Conservation (phyloP, 1,139 yeast species). For the Candida dubliniensis region DNA sequence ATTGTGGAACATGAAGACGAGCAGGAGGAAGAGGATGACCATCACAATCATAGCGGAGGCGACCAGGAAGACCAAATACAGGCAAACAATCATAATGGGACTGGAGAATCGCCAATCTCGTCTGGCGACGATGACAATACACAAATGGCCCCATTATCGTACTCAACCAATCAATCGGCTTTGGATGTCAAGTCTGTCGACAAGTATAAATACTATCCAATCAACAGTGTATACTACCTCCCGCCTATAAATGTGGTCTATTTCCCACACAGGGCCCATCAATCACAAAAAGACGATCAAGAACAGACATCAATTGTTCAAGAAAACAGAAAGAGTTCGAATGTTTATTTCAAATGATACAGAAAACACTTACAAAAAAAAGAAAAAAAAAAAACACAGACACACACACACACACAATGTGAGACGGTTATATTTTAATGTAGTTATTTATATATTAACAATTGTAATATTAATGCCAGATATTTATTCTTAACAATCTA, state of each 20-base stretch:
- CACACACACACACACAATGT: no score
- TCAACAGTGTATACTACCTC: slow-evolving; percentile 54
- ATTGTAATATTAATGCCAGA: no score
- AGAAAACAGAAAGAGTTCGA: slow-evolving; percentile 27
- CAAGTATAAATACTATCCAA: slow-evolving; percentile 55
- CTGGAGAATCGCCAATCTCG: slow-evolving; percentile 12
- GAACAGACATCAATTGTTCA: slow-evolving; percentile 13
- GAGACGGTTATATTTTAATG: no score
- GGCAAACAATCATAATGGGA: slow-evolving; percentile 1
- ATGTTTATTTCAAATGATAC: slow-evolving; percentile 29
- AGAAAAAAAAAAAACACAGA: no score
- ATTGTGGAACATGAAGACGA: slow-evolving; percentile 12
- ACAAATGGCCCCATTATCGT: slow-evolving; percentile 14
- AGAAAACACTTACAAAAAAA: slow-evolving; percentile 6
- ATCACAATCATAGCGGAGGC: slow-evolving; percentile 11
- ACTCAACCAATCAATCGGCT: slow-evolving; percentile 15
- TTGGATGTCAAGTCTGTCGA: slow-evolving; percentile 19
- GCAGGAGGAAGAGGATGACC: slow-evolving; percentile 7
- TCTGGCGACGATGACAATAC: slow-evolving; percentile 1
- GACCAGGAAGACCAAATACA: slow-evolving; percentile 4
- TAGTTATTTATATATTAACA: no score
- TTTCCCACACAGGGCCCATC: slow-evolving; percentile 59
- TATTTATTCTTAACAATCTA: no score
- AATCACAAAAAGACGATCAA: slow-evolving; percentile 18
- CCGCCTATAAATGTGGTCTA: slow-evolving; percentile 63